Evolutionary conservation across 129 eudicot species (phyloP).

Genomic region (Flaveria sonorensis): DNA sequence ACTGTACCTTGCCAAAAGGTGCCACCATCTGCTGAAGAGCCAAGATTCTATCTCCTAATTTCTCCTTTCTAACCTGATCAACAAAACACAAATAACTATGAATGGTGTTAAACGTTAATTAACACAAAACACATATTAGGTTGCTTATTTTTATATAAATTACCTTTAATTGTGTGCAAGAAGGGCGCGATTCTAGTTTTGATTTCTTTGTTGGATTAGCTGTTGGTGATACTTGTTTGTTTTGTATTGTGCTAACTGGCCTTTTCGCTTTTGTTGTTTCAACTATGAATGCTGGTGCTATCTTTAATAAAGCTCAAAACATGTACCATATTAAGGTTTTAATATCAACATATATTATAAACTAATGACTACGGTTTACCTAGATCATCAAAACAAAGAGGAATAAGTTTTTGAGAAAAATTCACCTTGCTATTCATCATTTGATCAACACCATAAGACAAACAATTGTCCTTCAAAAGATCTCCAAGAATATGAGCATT

Average conservation of each 20-base stretch:
- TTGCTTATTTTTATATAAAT: conserved; percentile 10
- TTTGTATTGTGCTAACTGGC: conserved; percentile 30
- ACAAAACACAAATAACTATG: conserved; percentile 15
- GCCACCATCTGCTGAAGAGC: conserved; percentile 91
- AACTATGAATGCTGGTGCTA: neutral
- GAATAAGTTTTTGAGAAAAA: neutral
- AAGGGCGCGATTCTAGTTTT: conserved; percentile 60
- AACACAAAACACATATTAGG: neutral
- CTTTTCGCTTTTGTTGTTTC: conserved; percentile 45
- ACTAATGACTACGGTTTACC: neutral
- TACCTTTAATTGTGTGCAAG: conserved; percentile 84
- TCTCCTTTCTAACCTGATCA: conserved; percentile 80
- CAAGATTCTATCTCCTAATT: conserved; percentile 88
- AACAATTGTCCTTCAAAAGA: conserved; percentile 30
- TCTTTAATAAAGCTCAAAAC: conserved; percentile 36
- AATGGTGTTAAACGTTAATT: neutral
- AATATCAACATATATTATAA: neutral
- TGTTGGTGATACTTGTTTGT: conserved; percentile 21
- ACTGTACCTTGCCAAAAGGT: conserved; percentile 87
- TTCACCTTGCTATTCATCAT: conserved; percentile 49
- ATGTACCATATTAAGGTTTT: neutral
- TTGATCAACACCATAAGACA: conserved; percentile 47
- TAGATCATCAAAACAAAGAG: neutral
- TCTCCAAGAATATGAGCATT: conserved; percentile 33
- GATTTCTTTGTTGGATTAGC: conserved; percentile 50